Conservation (phyloP, 225 moss, liverwort and hornwort genomes). For the Sphagnum tenellum region DNA sequence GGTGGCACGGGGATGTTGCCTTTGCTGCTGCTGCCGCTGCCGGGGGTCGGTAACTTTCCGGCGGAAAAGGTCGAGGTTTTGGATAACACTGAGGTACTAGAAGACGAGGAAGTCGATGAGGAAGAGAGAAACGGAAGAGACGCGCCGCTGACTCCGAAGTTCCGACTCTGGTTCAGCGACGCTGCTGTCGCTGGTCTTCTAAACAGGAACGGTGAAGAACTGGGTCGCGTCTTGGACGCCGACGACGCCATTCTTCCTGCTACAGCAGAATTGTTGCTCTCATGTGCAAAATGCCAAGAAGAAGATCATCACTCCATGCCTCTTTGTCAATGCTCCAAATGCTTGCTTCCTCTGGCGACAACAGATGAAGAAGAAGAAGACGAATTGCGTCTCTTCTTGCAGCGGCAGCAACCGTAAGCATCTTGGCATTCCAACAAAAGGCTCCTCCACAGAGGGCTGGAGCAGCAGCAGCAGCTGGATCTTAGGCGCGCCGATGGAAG, state of each 20-base stretch:
- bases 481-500: too few relatives aligned
- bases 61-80: slow-evolving; percentile 28
- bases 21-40: slow-evolving; percentile 16
- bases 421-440: too few relatives aligned
- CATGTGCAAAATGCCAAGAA: too few relatives aligned
- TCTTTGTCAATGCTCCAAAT: too few relatives aligned
- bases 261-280: too few relatives aligned
- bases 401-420: too few relatives aligned
- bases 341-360: too few relatives aligned
- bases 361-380: too few relatives aligned
- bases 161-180: slow-evolving; percentile 21
- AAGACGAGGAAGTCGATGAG: slow-evolving; percentile 24
- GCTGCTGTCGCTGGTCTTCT: slow-evolving; percentile 16
- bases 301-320: too few relatives aligned
- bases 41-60: slow-evolving; percentile 26
- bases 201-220: slow-evolving; percentile 44
- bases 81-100: slow-evolving; percentile 30
- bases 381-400: too few relatives aligned
- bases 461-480: too few relatives aligned
- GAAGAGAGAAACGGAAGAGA: slow-evolving; percentile 28
- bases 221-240: slow-evolving; percentile 41
- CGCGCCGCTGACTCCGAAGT: slow-evolving; percentile 11
- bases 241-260: slow-evolving; percentile 13
- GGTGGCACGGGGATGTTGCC: slow-evolving; percentile 28
- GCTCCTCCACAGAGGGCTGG: too few relatives aligned